Percentiles rank a stretch among this genome's conserved stretches.
Conservation (phyloP, 2,329 filamentous ascomycete species). For the Fusarium burgessii region DNA sequence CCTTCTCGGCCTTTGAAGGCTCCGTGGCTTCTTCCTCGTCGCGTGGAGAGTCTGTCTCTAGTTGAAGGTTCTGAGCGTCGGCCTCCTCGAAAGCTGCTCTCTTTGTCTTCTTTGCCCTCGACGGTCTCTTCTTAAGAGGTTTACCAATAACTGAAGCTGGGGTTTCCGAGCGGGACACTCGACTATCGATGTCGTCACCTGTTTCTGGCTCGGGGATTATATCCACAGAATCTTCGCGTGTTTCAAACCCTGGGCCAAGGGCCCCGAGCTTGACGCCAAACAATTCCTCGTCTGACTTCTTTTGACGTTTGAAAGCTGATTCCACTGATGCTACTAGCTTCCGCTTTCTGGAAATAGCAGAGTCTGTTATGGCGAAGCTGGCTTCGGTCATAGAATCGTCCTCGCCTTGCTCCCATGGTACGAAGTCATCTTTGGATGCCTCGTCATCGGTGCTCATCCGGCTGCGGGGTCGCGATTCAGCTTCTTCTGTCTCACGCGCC, state of each 20-base stretch:
- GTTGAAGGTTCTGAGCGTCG: constrained; percentile 69
- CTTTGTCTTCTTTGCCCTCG: constrained; percentile 79
- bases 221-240: constrained; percentile 63
- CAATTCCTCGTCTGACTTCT: constrained; percentile 82
- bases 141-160: constrained; percentile 58
- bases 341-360: constrained; percentile 72
- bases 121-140: constrained; percentile 65
- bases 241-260: constrained; percentile 63
- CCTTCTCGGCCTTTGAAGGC: constrained; percentile 26
- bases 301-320: constrained; percentile 80
- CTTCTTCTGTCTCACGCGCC: constrained; percentile 84
- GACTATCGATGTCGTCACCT: constrained; percentile 56
- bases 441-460: constrained; percentile 75
- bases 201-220: constrained; percentile 61
- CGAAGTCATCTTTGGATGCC: constrained; percentile 62
- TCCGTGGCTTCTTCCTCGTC: constrained; percentile 53
- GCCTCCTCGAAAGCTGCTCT: constrained; percentile 79
- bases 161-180: constrained; percentile 60
- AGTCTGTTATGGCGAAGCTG: constrained; percentile 74
- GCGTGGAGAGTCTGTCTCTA: constrained; percentile 59
- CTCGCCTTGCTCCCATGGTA: constrained; percentile 62
- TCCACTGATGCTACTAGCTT: constrained; percentile 77
- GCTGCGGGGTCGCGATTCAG: constrained; percentile 84
- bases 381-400: constrained; percentile 79
- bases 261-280: constrained; percentile 73